A percentile compares a stretch with the other conserved stretches of the same genome.
Evolutionary conservation across 1,284 basidiomycete genomes (phyloP).

Genomic region (Baeospora myosura): DNA sequence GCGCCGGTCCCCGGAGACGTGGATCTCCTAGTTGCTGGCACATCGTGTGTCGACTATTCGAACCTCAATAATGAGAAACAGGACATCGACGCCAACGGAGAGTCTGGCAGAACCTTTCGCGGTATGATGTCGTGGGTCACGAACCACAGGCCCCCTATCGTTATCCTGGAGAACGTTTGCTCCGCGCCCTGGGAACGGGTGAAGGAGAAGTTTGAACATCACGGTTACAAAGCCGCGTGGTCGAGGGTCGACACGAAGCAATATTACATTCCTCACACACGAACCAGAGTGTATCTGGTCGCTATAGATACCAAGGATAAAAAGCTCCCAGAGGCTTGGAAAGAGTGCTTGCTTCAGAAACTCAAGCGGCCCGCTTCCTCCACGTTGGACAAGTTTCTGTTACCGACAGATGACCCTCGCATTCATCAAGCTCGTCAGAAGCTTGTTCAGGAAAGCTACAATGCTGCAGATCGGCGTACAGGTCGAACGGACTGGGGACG

Average conservation of each 20-base stretch:
- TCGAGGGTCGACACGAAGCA: conserved; percentile 85
- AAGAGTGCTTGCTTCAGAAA: conserved; percentile 48
- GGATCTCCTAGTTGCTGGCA: conserved; percentile 87
- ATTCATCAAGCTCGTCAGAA: conserved; percentile 86
- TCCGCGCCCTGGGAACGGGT: conserved; percentile 84
- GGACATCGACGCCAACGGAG: conserved; percentile 79
- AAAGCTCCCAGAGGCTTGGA: conserved; percentile 67
- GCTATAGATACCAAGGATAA: conserved; percentile 62
- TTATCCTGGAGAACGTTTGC: conserved; percentile 93
- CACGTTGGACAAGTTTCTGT: conserved; percentile 86
- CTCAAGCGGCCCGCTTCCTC: conserved; percentile 82
- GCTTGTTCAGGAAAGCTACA: conserved; percentile 61
- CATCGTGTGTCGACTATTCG: conserved; percentile 95
- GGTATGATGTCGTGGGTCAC: conserved; percentile 93
- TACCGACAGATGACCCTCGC: conserved; percentile 84
- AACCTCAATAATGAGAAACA: conserved; percentile 92
- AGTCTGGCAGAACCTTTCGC: conserved; percentile 84
- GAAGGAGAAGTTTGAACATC: conserved; percentile 66
- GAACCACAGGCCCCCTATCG: conserved; percentile 80
- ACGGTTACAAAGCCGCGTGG: conserved; percentile 72
- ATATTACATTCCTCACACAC: conserved; percentile 92
- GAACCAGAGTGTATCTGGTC: conserved; percentile 82
- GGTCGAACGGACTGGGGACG: conserved; percentile 86
- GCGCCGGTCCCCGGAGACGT: conserved; percentile 86
- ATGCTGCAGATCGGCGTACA: conserved; percentile 51